Conservation (phyloP, 306 rosid species). For the Dryas octopetala region DNA sequence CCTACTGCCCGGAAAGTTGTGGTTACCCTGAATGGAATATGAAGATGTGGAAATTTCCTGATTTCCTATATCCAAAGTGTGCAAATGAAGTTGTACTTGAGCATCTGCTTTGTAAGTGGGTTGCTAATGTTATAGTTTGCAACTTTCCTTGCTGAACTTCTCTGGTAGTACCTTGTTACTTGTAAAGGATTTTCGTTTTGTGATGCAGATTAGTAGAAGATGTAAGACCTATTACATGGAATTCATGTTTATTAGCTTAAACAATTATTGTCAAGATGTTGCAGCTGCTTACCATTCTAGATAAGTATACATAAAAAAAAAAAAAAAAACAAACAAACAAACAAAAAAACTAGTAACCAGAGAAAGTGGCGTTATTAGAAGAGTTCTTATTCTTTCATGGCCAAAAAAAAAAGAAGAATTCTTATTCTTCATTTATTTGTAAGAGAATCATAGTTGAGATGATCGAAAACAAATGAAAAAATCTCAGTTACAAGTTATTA, state of each 20-base stretch:
- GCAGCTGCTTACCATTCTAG: not conserved
- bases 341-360: too few relatives aligned
- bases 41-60: constrained; percentile 16
- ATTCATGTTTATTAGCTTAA: not conserved
- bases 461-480: too few relatives aligned
- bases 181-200: not conserved
- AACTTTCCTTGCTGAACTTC: not conserved
- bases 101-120: not conserved
- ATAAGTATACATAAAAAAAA: too few relatives aligned
- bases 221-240: not conserved
- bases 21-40: constrained; percentile 73
- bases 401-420: too few relatives aligned
- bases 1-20: constrained; percentile 67
- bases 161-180: not conserved
- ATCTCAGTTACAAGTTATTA: too few relatives aligned
- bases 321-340: too few relatives aligned
- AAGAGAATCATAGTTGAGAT: too few relatives aligned
- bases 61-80: not conserved
- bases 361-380: too few relatives aligned
- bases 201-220: not conserved
- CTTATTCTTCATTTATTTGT: too few relatives aligned
- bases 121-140: not conserved
- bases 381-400: too few relatives aligned
- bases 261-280: too few relatives aligned
- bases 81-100: not conserved